phyloP scores from a whole-genome alignment of 129 eudicot species.

The Smallanthus sonchifolius region DNA sequence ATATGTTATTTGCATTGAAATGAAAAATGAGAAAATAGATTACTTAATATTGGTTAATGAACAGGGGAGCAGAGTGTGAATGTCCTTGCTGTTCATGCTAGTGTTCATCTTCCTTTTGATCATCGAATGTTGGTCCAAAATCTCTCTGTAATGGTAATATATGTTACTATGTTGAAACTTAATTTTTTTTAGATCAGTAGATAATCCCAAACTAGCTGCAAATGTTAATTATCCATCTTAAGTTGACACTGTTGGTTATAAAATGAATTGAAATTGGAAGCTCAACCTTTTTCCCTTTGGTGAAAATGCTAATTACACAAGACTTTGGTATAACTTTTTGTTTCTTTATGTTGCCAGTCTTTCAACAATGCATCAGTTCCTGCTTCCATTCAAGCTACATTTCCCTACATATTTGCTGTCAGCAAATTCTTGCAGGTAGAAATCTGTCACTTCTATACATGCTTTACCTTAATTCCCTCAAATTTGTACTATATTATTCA shows the following conservation, averaged over 20 bases:
- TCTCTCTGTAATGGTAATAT: conserved; percentile 31
- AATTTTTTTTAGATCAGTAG: not conserved
- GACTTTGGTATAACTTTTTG: not conserved
- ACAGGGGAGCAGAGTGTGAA: conserved; percentile 64
- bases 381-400: conserved; percentile 84
- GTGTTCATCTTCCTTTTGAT: conserved; percentile 71
- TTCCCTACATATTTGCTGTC: conserved; percentile 73
- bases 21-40: not conserved
- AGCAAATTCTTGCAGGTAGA: conserved; percentile 92
- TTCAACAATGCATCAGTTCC: conserved; percentile 84
- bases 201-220: too few species aligned
- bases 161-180: not conserved
- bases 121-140: conserved; percentile 71
- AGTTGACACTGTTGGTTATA: not conserved
- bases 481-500: not conserved
- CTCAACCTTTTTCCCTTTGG: too few species aligned
- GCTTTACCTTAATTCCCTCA: not conserved
- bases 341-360: conserved; percentile 29
- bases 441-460: not conserved
- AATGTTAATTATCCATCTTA: too few species aligned
- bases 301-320: too few species aligned
- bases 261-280: not conserved
- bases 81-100: conserved; percentile 70
- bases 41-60: conserved; percentile 6
- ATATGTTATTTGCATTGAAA: not conserved